Conservation (phyloP, 768 basidiomycete genomes). For the Xerocomellus intermedius region DNA sequence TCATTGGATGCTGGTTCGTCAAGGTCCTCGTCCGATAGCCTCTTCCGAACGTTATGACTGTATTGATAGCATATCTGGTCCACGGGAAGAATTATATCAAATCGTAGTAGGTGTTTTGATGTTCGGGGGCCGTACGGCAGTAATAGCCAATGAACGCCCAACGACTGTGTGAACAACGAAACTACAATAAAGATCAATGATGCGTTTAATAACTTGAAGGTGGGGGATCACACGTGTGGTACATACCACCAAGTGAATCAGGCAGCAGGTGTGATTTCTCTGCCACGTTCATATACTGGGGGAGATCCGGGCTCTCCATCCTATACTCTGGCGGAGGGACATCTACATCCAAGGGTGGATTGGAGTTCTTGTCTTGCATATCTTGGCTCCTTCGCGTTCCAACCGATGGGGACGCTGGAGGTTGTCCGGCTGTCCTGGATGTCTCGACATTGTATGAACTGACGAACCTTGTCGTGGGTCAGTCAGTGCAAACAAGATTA, state of each 20-base stretch:
- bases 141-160: slow-evolving; percentile 44
- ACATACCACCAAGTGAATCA: not conserved
- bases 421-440: not conserved
- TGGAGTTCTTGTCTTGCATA: not conserved
- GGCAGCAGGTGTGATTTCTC: not conserved
- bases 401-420: not conserved
- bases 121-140: slow-evolving; percentile 35
- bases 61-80: slow-evolving; percentile 27
- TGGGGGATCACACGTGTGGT: not conserved
- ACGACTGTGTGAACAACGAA: not conserved
- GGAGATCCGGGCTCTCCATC: no score
- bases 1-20: slow-evolving; percentile 41
- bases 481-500: no score
- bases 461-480: no score
- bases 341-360: not conserved
- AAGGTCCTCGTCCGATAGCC: slow-evolving; percentile 35
- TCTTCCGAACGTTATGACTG: slow-evolving; percentile 15
- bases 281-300: not conserved
- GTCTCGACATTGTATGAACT: no score
- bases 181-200: not conserved
- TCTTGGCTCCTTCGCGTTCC: not conserved
- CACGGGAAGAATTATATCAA: slow-evolving; percentile 46
- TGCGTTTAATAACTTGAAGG: not conserved
- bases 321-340: not conserved
- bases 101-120: slow-evolving; percentile 38